Evolutionary conservation across 345 rosid species (phyloP).

Genomic region (Balakata baccata): DNA sequence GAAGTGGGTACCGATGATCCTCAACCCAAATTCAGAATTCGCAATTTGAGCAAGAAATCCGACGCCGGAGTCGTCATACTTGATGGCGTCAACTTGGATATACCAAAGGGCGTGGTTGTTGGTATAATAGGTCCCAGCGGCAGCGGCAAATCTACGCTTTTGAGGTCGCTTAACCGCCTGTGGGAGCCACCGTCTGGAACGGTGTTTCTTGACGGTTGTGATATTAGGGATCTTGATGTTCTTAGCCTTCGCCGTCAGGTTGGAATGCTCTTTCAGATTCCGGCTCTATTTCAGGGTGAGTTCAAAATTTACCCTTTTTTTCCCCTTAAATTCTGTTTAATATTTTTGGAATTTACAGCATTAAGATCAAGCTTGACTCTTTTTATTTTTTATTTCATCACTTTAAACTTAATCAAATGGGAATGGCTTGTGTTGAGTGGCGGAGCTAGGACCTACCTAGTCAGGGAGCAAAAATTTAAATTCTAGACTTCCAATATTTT

Average conservation of each 20-base stretch:
- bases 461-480: too few species aligned
- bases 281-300: conserved; percentile 76
- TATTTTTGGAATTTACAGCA: background rate
- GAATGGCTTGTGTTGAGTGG: background rate
- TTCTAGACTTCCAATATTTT: too few species aligned
- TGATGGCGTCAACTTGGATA: conserved; percentile 46
- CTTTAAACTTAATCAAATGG: background rate
- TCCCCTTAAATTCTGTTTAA: background rate
- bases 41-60: conserved; percentile 43
- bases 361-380: background rate
- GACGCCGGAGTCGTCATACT: conserved; percentile 54
- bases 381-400: too few species aligned
- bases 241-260: conserved; percentile 74
- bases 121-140: conserved; percentile 98
- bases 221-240: conserved; percentile 60
- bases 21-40: conserved; percentile 44
- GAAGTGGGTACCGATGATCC: conserved; percentile 3
- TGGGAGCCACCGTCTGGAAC: conserved; percentile 79
- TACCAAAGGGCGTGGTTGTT: conserved; percentile 57
- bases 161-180: conserved; percentile 73
- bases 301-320: background rate
- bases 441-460: too few species aligned
- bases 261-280: conserved; percentile 96
- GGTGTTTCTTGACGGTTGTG: conserved; percentile 67
- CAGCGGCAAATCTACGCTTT: conserved; percentile 80